These are phyloP conservation scores for Candida chilensis DNA, from an alignment of 805 yeast genomes.

Conservation along the genomic window DNA sequence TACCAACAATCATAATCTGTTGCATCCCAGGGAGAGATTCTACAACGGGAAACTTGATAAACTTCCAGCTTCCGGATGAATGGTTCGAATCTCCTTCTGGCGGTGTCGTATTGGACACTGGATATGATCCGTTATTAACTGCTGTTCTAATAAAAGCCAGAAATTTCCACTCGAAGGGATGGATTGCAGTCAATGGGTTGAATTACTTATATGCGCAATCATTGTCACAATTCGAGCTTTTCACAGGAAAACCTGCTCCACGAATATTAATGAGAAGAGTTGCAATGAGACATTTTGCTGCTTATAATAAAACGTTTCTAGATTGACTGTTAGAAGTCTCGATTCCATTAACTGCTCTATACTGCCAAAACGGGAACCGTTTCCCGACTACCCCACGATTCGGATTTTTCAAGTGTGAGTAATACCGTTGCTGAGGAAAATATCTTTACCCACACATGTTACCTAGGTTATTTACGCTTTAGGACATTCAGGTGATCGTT, in stretches of 20 bases:
- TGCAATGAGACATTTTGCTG: neutral
- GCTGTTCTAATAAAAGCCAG: slow-evolving; percentile 3
- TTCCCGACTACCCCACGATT: no score
- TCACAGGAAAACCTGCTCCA: slow-evolving; percentile 9
- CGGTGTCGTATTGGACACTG: slow-evolving; percentile 8
- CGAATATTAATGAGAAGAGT: slow-evolving; percentile 5
- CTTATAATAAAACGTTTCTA: no score
- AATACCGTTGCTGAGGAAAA: no score
- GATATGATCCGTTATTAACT: slow-evolving; percentile 6
- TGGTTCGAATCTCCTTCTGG: slow-evolving; percentile 9
- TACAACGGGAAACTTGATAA: slow-evolving; percentile 2
- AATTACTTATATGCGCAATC: slow-evolving; percentile 8
- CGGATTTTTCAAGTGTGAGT: no score
- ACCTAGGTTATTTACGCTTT: no score
- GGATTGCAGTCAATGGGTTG: slow-evolving; percentile 8
- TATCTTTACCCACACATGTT: no score
- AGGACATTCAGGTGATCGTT: no score
- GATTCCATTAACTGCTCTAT: no score
- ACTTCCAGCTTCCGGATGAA: slow-evolving; percentile 3
- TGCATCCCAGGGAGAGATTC: slow-evolving; percentile 6
- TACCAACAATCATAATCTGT: slow-evolving; percentile 5
- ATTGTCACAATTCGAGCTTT: slow-evolving; percentile 9
- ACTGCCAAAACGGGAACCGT: no score
- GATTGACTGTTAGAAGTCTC: no score
- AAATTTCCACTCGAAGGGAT: slow-evolving; percentile 5